Percentiles rank a stretch among this genome's conserved stretches.
These are phyloP conservation scores for Pueraria montana DNA, from an alignment of 306 rosid genomes.

Conservation along the genomic window DNA sequence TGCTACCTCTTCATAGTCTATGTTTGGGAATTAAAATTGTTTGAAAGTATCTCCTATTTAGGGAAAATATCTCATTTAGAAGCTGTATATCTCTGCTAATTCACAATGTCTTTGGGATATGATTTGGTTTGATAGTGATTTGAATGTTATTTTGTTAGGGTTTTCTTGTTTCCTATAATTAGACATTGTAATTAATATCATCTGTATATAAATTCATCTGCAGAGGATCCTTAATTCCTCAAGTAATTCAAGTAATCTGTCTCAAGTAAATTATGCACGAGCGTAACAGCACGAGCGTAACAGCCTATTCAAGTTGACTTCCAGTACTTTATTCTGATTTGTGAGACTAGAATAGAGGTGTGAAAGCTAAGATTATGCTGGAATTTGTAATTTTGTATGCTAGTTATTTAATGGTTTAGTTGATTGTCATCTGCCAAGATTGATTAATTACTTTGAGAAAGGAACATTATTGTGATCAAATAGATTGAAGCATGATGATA, in stretches of 20 bases:
- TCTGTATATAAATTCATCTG: constrained; percentile 7
- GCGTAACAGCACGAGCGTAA: background rate
- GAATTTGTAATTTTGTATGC: constrained; percentile 7
- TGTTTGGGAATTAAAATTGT: constrained; percentile 2
- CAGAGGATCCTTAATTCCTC: constrained; percentile 1
- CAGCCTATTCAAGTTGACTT: background rate
- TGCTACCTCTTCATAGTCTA: background rate
- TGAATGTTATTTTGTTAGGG: background rate
- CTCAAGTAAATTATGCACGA: background rate
- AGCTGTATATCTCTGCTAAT: background rate
- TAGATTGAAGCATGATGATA: background rate
- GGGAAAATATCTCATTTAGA: background rate
- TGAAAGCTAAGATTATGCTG: background rate
- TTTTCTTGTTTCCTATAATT: background rate
- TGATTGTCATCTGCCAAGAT: background rate
- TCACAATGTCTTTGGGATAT: background rate
- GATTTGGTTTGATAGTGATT: constrained; percentile 10
- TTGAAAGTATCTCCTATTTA: background rate
- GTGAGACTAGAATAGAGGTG: background rate
- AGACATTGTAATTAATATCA: background rate
- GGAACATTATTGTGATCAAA: constrained; percentile 1
- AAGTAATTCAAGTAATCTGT: background rate
- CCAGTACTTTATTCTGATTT: background rate
- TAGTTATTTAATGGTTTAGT: constrained; percentile 4
- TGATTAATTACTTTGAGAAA: background rate